A percentile compares a stretch with the other conserved stretches of the same genome.
Evolutionary conservation across 495 filamentous ascomycete genomes (phyloP).

Genomic region (Recurvomyces mirabilis): DNA sequence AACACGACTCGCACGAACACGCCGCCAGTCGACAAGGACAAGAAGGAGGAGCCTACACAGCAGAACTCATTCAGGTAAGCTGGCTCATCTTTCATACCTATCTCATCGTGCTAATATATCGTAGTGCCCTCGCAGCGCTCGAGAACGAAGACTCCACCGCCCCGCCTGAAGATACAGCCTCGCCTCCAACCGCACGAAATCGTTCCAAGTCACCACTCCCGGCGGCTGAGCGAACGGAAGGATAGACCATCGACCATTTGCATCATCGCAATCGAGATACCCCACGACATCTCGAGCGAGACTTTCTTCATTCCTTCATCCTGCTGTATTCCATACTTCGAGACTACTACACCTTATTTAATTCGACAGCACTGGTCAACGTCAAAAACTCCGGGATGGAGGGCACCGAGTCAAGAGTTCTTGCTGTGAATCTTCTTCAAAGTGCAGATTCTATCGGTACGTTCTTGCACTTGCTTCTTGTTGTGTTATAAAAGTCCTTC

Average conservation of each 20-base stretch:
- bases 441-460: too few species aligned
- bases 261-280: too few species aligned
- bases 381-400: too few species aligned
- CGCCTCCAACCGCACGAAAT: constrained; percentile 15
- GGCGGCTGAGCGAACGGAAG: constrained; percentile 5
- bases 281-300: too few species aligned
- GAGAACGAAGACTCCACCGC: constrained; percentile 17
- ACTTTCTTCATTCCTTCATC: too few species aligned
- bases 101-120: constrained; percentile 2
- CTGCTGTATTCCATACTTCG: constrained; percentile 15
- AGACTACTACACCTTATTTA: too few species aligned
- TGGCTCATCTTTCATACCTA: background rate
- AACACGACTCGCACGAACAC: constrained; percentile 81
- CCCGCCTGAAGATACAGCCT: constrained; percentile 7
- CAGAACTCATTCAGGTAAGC: constrained; percentile 82
- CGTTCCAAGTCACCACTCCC: constrained; percentile 15
- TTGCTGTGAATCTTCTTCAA: too few species aligned
- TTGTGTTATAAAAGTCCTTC: too few species aligned
- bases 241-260: too few species aligned
- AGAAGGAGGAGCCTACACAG: constrained; percentile 52
- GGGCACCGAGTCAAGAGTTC: too few species aligned
- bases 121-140: constrained; percentile 20
- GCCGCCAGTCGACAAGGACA: constrained; percentile 57
- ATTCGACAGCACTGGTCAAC: too few species aligned
- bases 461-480: too few species aligned